Conservation (phyloP, 2,329 filamentous ascomycete genomes). For the Aquanectria penicillioides region DNA sequence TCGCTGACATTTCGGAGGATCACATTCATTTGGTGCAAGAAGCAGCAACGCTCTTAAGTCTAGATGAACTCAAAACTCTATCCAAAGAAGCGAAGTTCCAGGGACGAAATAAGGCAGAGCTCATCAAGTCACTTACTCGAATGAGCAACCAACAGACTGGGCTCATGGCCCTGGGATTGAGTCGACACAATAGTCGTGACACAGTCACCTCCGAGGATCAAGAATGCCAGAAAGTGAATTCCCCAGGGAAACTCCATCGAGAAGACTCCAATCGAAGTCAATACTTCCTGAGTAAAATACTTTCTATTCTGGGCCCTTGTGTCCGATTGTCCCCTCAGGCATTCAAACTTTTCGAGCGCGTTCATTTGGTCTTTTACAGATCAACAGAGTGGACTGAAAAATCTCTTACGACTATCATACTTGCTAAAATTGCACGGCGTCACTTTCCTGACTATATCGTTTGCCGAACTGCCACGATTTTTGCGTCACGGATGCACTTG, state of each 20-base stretch:
- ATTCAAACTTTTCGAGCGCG: conserved; percentile 88
- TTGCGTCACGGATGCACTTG: conserved; percentile 77
- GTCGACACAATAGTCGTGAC: conserved; percentile 69
- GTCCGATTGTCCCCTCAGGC: conserved; percentile 79
- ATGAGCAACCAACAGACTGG: conserved; percentile 80
- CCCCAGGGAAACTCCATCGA: conserved; percentile 32
- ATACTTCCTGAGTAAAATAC: conserved; percentile 81
- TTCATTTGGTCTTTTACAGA: conserved; percentile 95
- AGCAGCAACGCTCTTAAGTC: conserved; percentile 80
- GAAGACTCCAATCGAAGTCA: conserved; percentile 70
- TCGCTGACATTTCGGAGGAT: conserved; percentile 81
- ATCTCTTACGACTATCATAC: conserved; percentile 91
- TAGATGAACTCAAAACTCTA: conserved; percentile 87
- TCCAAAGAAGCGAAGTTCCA: conserved; percentile 88
- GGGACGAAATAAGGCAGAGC: conserved; percentile 87
- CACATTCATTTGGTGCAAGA: conserved; percentile 83
- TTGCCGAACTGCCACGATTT: conserved; percentile 89
- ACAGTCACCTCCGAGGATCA: conserved; percentile 59
- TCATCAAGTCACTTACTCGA: conserved; percentile 77
- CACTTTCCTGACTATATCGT: conserved; percentile 94
- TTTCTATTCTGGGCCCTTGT: conserved; percentile 81
- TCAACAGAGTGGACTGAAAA: conserved; percentile 98
- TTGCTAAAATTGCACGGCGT: conserved; percentile 86
- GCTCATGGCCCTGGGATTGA: conserved; percentile 75
- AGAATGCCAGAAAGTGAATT: conserved; percentile 43